Evolutionary conservation across 805 yeast genomes (phyloP), one percentile per base, ranked within the genome.

Genomic region (Suhomyces emberorum): DNA sequence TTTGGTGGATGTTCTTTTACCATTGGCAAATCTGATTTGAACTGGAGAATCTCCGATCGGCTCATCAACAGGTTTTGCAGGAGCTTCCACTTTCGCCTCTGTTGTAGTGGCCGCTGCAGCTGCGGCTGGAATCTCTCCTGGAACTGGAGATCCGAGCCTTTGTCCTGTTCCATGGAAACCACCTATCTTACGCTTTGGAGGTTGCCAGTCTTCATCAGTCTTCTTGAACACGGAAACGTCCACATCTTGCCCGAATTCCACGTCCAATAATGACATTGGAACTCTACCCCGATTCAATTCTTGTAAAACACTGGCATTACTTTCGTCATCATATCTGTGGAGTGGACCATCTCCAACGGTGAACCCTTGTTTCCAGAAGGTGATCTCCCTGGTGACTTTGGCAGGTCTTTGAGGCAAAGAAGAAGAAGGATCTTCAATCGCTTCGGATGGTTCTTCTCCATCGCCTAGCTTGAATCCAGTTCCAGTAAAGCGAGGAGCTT

Each of bases 311-410:
- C 72, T 75, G 32, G 81, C 81, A 57, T 91, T 93, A n/a, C 75
- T 79, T 4, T 96, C 96, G 57, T 93, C 98, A 52, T 91, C 96
- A 57, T 88, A 93, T 40, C 93, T 71, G 57, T 76, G 82, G 38
- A 93, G 71, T 16, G 77, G 77, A 2, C 98, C 98, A 32, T 89
- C 96, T 21, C 93, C 98, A 17, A 93, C 88, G 44, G 88, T 87
- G 63, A 93, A 93, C 1, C 98, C 98, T 52, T 93, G 91, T 48
- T 80, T 83, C 98, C 98, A 93, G 58, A 93, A 91, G 0, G 95
- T 87, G 43, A 93, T 83, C 28, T 84, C 84, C 53, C 98, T 75
- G 12, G 74, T 72, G 4, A 83, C 96, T 40, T 77, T 80, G 26
- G 44, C 38, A 4, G 69, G 69, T 30, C 48, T 49, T 30, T 46